phyloP scores from a whole-genome alignment of 305 asterid species.

The Fraxinus latifolia region DNA sequence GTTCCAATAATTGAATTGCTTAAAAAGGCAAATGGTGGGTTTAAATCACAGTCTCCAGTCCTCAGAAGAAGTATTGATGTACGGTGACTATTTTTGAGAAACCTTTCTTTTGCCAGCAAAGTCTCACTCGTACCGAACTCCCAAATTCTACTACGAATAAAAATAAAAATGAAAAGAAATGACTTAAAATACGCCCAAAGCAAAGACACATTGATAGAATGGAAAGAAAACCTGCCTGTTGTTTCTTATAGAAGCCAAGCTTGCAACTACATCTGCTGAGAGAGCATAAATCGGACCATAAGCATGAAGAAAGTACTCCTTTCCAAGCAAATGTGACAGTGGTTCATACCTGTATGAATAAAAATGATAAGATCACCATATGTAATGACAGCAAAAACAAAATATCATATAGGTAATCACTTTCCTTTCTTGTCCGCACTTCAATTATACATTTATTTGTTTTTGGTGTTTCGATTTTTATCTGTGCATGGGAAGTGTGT shows the following conservation, averaged over 20 bases:
- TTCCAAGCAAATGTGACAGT: conserved; percentile 69
- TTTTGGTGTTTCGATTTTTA: not conserved
- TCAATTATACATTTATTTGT: not conserved
- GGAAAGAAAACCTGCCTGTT: conserved; percentile 57
- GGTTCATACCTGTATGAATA: conserved; percentile 83
- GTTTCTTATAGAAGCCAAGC: conserved; percentile 73
- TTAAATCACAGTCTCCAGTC: not conserved
- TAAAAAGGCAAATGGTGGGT: not conserved
- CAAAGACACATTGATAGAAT: conserved; percentile 12
- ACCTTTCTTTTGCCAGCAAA: not conserved
- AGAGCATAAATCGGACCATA: conserved; percentile 98
- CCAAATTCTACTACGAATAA: not conserved
- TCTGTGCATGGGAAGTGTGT: not conserved
- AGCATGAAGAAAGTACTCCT: conserved; percentile 94
- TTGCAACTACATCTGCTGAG: conserved; percentile 88
- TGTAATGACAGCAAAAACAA: not conserved
- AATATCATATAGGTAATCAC: not conserved
- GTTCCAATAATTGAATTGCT: not conserved
- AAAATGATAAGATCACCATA: conserved; percentile 22
- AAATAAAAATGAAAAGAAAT: not conserved
- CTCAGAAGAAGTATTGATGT: not conserved
- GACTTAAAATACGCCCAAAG: not conserved
- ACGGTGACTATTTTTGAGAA: not conserved
- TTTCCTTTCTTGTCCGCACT: not conserved
- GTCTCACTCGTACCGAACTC: not conserved